Evolutionary conservation across 768 basidiomycete genomes (phyloP).

Genomic region (Boletus sensibilis): DNA sequence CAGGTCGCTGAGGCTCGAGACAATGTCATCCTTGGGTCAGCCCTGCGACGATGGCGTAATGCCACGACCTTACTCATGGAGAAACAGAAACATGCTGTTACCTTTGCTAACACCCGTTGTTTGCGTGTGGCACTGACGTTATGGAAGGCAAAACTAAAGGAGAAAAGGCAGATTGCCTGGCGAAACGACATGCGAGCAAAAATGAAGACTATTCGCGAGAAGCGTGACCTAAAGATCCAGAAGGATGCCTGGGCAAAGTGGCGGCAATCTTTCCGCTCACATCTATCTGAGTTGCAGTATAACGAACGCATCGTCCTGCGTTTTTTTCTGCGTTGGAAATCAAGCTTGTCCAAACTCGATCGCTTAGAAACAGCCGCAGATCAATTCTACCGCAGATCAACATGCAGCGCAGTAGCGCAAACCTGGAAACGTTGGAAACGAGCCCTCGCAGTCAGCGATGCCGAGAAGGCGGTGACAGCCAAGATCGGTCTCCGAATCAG

Average conservation of each 20-base stretch:
- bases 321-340: slow-evolving; percentile 55
- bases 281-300: slow-evolving; percentile 52
- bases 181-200: slow-evolving; percentile 67
- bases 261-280: slow-evolving; percentile 56
- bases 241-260: slow-evolving; percentile 66
- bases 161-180: slow-evolving; percentile 60
- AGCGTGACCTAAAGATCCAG: slow-evolving; percentile 50
- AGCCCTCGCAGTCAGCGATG: slow-evolving; percentile 41
- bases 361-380: slow-evolving; percentile 51
- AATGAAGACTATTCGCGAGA: slow-evolving; percentile 62
- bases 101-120: slow-evolving; percentile 44
- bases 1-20: slow-evolving; percentile 73
- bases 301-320: slow-evolving; percentile 42
- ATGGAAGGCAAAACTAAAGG: slow-evolving; percentile 58
- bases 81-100: slow-evolving; percentile 42
- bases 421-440: slow-evolving; percentile 62
- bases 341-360: slow-evolving; percentile 39
- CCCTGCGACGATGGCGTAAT: slow-evolving; percentile 62
- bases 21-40: slow-evolving; percentile 56
- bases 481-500: slow-evolving; percentile 50
- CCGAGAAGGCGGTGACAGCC: slow-evolving; percentile 45
- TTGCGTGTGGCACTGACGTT: slow-evolving; percentile 41
- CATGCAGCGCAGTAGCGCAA: slow-evolving; percentile 38
- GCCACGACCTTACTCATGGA: slow-evolving; percentile 37
- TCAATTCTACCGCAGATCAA: slow-evolving; percentile 39